Percentiles rank a stretch among this genome's conserved stretches.
These are phyloP conservation scores for Coleophoma crateriformis DNA, from an alignment of 2,329 filamentous ascomycete genomes.

Conservation along the genomic window DNA sequence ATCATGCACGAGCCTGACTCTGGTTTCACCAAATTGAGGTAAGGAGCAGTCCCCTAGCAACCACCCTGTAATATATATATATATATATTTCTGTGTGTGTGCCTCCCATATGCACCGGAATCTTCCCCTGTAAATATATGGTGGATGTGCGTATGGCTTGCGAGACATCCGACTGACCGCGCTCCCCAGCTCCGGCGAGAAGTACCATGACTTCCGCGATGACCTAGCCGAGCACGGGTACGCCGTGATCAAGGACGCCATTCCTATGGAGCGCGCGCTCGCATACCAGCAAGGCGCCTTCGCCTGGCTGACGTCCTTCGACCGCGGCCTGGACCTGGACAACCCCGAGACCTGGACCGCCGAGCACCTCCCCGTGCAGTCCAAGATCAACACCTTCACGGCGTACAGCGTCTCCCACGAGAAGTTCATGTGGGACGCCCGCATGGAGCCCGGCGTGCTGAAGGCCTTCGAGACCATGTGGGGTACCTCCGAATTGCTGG, in stretches of 20 bases:
- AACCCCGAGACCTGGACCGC: conserved; percentile 29
- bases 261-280: conserved; percentile 33
- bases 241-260: conserved; percentile 39
- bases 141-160: no score
- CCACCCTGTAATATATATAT: not conserved
- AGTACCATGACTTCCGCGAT: conserved; percentile 28
- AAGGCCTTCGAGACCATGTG: conserved; percentile 30
- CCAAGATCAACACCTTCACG: conserved; percentile 27
- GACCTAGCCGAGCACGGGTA: conserved; percentile 32
- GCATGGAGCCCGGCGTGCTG: conserved; percentile 31
- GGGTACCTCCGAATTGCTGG: conserved; percentile 29
- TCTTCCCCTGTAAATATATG: no score
- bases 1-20: not conserved
- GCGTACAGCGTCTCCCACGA: conserved; percentile 31
- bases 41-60: no score
- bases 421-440: conserved; percentile 33
- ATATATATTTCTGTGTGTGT: no score
- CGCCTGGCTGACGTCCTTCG: conserved; percentile 14
- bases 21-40: not conserved
- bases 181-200: conserved; percentile 5
- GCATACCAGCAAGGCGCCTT: conserved; percentile 26
- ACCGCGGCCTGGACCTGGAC: conserved; percentile 16
- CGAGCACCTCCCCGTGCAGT: conserved; percentile 32
- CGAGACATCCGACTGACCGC: not conserved
- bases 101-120: no score